Evolutionary conservation across 192 early-diverging fungal species (phyloP), one percentile per base, ranked within the genome.

Genomic region (Coemansia sp.): DNA sequence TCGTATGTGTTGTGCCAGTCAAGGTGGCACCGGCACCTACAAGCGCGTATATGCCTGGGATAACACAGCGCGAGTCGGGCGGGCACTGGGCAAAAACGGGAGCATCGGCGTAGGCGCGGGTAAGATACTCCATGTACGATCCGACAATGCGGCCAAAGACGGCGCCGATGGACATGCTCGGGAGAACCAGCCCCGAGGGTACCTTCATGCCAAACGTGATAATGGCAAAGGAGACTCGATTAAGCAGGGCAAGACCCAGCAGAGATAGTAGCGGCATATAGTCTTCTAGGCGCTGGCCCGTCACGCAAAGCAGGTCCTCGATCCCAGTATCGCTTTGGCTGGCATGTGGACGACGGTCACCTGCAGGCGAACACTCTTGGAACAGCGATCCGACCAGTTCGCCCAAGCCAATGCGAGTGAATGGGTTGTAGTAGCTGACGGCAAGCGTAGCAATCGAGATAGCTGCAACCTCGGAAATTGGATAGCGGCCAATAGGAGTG

Each of bases 371-470:
- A 60, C 97, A 99, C 67, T 97, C 97, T 31, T 90, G 88, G 75
- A 99, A 98, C 51, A 99, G 85, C 65, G 88, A 89, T 14, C 91
- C 90, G 4, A 96, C 86, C 62, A 99, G 86, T 66, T 96, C 93
- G n/a, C 86, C 90, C 9, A 89, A 86, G 67, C 91, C 90, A 29
- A 96, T 86, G 50, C 96, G 92, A 17, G 94, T 94, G 69, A 92
- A 95, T 17, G 87, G 88, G 69, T 93, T 95, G 63, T 87, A 68
- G 72, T 90, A 98, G 70, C 93, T 89, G 15, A 94, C 36, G 3
- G 87, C 39, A 8, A 90, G 88, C 2, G 97, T 97, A n/a, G 90
- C 50, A 8, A 89, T 29, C 5, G 91, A 85, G 12, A 97, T 85
- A 5, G 63, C 67, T 39, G 90, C 72, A 1, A 94, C 94, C 73